Evolutionary conservation across 257 asterid genomes (phyloP), one percentile per base, ranked within the genome.

Genomic region (Euphrasia confusa): DNA sequence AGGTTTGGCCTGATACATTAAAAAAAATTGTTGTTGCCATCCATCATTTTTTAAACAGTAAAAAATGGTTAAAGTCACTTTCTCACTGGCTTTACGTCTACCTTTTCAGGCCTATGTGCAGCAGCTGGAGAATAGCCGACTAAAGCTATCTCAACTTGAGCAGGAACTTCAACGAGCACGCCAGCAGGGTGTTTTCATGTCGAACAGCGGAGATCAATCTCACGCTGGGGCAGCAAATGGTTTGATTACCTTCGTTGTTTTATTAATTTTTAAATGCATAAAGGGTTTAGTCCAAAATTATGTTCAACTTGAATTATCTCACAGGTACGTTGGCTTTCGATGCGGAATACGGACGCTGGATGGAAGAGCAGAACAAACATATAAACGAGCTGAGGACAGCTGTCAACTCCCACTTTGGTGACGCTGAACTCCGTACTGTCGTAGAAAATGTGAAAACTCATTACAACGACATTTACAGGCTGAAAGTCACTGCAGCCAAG

Each of bases 131-230:
- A 91, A 81, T 79, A 91, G 98, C 68, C 85, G 96, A 47, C 75
- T 88, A 80, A 91, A 88, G 83, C 79, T 91, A 57, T 81, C 89
- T 18, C 95, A 88, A 62, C 81, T 91, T 37, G 96, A 92, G 80
- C 99, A 92, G 76, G 99, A 92, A 70, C 85, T 92, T 59, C 92
- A 84, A 74, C 84, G 91, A 66, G 89, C 95, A 15, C 94, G 95
- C 7, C 89, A 84, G 68, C 95, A 86, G 79, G 97, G 95, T 11
- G 57, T 83, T 32, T 84, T 74, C 76, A 76, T 84, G 72, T 81
- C 95, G 67, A 84, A 75, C 79, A 71, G 74, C 18, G 87, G 94
- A 66, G 98, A 91, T 72, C 96, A 84, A 70, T 71, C 96, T 40
- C 85, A 81, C 27, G 68, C 82, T 1, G 75, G 71, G 40, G 75